Evolutionary conservation across 495 filamentous ascomycete species (phyloP), one percentile per base, ranked within the genome.

Genomic region (Neurospora sp.): DNA sequence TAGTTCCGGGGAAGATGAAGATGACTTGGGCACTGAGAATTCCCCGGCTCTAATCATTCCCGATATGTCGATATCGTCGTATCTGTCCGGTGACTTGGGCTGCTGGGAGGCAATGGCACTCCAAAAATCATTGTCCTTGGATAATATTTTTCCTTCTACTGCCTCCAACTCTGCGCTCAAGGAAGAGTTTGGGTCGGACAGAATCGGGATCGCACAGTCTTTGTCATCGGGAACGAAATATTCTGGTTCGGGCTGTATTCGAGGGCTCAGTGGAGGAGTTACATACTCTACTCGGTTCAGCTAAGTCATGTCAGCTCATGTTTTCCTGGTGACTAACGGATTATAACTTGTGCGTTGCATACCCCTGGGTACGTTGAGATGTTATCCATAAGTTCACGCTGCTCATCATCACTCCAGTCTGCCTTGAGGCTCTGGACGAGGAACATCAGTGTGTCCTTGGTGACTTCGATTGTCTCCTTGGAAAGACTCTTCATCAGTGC

Each of bases 221-320:
- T 81, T 78, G 5, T 83, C 83, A 10, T 85, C 83, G 10, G 87
- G 85, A 38, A 87, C 71, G 61, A 83, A 89, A 41, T 82, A 81
- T 22, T 80, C 77, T 2, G 53, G 46, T 14, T 74, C 46, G 2
- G 82, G 69, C 10, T 81, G 82, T 6, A 79, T 74, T 20, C 80
- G 69, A 3, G 89, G 89, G 46, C 88, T 85, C 12, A 92, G 78
- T 14, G 88, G 89, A 39, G 90, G 90, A 12, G 89, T 89, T 38
- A 91, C 48, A 35, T 78, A 82, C 44, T 83, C 78, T 11, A 35
- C 77, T 72, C 7, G 74, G 76, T 71, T 71, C 71, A 46, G 82
- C 77, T 53, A 14, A 3, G 38, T 73, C 69, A 20, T 48, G 38
- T 72, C 70, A 72, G 73, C 38, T 74, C 9, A 37, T 76, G 72